Conservation (phyloP, 2,329 filamentous ascomycete species). For the Colletotrichum somersetense region DNA sequence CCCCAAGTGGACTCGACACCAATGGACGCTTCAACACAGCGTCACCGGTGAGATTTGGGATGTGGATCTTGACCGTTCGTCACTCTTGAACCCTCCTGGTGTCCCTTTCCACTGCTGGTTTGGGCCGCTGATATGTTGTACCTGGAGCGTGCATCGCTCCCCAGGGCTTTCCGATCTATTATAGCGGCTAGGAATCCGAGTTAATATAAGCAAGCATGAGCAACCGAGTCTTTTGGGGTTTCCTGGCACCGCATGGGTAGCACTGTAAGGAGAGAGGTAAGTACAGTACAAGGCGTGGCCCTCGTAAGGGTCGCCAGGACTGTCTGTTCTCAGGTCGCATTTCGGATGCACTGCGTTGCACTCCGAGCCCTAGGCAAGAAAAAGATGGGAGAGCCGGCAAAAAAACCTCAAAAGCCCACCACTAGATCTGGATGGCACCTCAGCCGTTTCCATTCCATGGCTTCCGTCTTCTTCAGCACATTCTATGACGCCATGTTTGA, state of each 20-base stretch:
- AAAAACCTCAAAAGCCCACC: background rate
- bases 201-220: background rate
- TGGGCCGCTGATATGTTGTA: background rate
- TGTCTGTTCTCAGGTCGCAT: background rate
- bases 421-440: background rate
- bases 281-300: too few species aligned
- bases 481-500: conserved; percentile 17
- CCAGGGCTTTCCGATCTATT: conserved; percentile 1
- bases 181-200: conserved; percentile 3
- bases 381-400: background rate
- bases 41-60: conserved; percentile 14
- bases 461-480: background rate
- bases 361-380: conserved; percentile 17
- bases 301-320: background rate
- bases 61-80: background rate
- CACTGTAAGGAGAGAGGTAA: background rate
- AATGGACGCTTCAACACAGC: conserved; percentile 23
- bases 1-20: background rate
- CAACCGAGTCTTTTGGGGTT: conserved; percentile 21
- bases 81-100: conserved; percentile 2
- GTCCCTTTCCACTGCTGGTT: background rate
- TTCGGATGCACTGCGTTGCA: conserved; percentile 33
- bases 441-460: background rate
- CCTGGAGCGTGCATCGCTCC: background rate
- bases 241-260: background rate